Conservation (phyloP, 768 basidiomycete genomes). For the Chlorophyllum brunneum region DNA sequence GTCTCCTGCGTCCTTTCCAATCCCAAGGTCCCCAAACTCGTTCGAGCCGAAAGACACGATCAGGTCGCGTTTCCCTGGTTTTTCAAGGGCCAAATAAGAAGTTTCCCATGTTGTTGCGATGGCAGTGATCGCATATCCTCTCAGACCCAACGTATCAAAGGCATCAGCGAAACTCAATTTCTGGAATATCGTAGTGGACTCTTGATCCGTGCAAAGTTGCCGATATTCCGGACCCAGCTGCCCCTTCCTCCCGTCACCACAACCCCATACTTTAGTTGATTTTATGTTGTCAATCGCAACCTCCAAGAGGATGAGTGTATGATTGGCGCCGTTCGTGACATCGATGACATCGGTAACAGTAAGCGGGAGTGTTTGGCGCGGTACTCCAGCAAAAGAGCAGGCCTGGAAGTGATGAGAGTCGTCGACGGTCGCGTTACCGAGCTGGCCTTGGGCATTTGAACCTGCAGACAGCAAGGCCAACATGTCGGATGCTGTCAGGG, state of each 20-base stretch:
- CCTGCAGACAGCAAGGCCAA: constrained; percentile 33
- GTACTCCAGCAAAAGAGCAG: constrained; percentile 34
- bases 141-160: constrained; percentile 29
- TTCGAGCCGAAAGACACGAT: constrained; percentile 80
- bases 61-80: constrained; percentile 38
- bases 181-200: constrained; percentile 37
- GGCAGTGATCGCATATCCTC: constrained; percentile 39
- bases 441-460: constrained; percentile 53
- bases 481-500: no score
- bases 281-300: constrained; percentile 15
- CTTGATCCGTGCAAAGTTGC: constrained; percentile 14
- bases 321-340: constrained; percentile 73
- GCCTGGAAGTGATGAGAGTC: constrained; percentile 40
- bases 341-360: constrained; percentile 34
- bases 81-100: constrained; percentile 62
- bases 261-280: constrained; percentile 57
- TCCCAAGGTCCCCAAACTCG: constrained; percentile 80
- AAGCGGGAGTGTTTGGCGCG: constrained; percentile 26
- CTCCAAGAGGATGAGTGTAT: constrained; percentile 67
- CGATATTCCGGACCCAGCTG: constrained; percentile 59
- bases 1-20: constrained; percentile 28
- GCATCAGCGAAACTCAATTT: constrained; percentile 36
- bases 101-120: constrained; percentile 84
- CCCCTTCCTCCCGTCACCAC: constrained; percentile 66
- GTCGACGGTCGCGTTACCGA: constrained; percentile 40